These are phyloP conservation scores for Dimargaris verticillata DNA, from an alignment of 192 early-diverging fungal genomes.

Conservation along the genomic window DNA sequence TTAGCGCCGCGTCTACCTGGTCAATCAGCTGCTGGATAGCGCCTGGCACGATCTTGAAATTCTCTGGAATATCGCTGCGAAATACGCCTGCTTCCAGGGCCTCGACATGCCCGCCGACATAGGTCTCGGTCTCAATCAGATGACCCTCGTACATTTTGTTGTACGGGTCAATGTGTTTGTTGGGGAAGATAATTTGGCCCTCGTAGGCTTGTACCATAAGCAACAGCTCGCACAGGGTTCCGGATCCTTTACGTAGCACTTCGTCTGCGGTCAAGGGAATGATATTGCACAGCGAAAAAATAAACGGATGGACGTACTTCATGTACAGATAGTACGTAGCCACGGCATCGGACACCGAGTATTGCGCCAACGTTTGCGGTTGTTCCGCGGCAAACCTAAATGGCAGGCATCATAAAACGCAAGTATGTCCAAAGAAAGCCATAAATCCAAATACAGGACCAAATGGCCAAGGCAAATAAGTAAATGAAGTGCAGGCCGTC, in stretches of 20 bases:
- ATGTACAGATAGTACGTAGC: constrained; percentile 98
- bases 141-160: constrained; percentile 78
- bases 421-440: too few species aligned
- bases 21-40: constrained; percentile 74
- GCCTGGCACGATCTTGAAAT: constrained; percentile 61
- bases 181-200: constrained; percentile 86
- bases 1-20: constrained; percentile 76
- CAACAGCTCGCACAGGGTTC: constrained; percentile 88
- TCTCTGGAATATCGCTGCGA: constrained; percentile 74
- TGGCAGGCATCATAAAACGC: too few species aligned
- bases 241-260: constrained; percentile 86
- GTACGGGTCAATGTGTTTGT: constrained; percentile 75
- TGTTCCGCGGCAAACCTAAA: constrained; percentile 59
- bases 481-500: too few species aligned
- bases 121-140: constrained; percentile 83
- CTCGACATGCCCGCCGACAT: constrained; percentile 97
- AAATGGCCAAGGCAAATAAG: too few species aligned
- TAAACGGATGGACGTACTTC: constrained; percentile 98
- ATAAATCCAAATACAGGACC: too few species aligned
- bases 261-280: constrained; percentile 96
- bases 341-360: constrained; percentile 98
- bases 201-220: constrained; percentile 91
- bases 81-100: constrained; percentile 98
- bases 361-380: constrained; percentile 88
- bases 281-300: constrained; percentile 98